Evolutionary conservation across 768 basidiomycete species (phyloP).

Genomic region (Pisolithus microcarpus): DNA sequence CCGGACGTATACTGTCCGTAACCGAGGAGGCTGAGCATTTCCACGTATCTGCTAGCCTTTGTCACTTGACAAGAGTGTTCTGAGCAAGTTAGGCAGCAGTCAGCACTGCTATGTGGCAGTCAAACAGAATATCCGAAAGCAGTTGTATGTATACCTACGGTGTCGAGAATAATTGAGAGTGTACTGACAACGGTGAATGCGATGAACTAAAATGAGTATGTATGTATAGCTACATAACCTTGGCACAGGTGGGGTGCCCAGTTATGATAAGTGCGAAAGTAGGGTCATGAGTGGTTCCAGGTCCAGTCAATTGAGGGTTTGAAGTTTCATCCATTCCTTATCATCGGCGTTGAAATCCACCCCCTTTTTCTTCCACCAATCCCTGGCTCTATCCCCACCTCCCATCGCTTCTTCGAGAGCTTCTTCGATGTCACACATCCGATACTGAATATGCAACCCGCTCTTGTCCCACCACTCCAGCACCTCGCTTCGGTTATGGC

Average conservation of each 20-base stretch:
- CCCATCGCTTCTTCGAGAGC: constrained; percentile 83
- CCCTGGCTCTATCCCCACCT: constrained; percentile 65
- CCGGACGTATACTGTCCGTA: background rate
- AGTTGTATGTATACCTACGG: background rate
- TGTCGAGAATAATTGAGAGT: background rate
- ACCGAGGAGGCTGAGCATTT: no score
- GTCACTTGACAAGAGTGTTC: background rate
- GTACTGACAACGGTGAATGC: background rate
- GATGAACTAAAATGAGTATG: background rate
- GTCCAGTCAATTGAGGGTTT: constrained; percentile 52
- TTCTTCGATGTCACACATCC: constrained; percentile 89
- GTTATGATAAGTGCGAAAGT: background rate
- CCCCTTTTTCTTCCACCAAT: constrained; percentile 79
- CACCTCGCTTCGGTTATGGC: constrained; percentile 74
- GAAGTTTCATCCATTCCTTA: constrained; percentile 84
- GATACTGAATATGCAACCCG: constrained; percentile 73
- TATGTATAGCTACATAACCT: background rate
- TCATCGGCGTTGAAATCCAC: constrained; percentile 80
- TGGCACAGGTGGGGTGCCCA: background rate
- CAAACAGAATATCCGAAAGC: no score
- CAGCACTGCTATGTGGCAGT: no score
- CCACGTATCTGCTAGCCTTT: background rate
- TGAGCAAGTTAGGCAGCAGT: no score
- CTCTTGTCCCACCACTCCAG: constrained; percentile 86
- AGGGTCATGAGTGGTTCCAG: background rate